These are phyloP conservation scores for Eucalyptus camaldulensis DNA, from an alignment of 345 rosid genomes.

Conservation along the genomic window DNA sequence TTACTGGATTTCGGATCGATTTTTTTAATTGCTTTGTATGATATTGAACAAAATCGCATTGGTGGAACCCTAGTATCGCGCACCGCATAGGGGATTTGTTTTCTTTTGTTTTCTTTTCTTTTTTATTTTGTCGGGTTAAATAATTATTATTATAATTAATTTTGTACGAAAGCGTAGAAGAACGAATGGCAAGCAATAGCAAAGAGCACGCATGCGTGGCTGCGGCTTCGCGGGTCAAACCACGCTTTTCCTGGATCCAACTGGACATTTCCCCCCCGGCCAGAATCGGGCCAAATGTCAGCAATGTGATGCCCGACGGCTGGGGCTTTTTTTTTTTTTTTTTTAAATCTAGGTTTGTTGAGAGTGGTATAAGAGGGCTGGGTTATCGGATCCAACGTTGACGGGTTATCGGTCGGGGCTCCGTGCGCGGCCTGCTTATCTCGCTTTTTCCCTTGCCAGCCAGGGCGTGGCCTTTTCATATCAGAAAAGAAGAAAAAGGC, in stretches of 20 bases:
- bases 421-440: neutral
- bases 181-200: neutral
- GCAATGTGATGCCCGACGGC: neutral
- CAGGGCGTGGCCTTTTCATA: neutral
- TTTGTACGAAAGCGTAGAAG: neutral
- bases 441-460: neutral
- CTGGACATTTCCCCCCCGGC: neutral
- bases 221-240: neutral
- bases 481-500: neutral
- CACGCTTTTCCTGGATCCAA: neutral
- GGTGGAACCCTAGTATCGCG: neutral
- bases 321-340: neutral
- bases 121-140: neutral
- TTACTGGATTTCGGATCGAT: neutral
- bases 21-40: neutral
- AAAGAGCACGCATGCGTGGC: neutral
- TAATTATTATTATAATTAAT: neutral
- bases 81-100: neutral
- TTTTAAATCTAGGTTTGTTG: neutral
- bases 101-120: rapidly evolving
- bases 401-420: neutral
- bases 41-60: neutral
- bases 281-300: neutral
- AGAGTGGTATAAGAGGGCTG: neutral
- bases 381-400: neutral